These are phyloP conservation scores for Obelidium mucronatum DNA, from an alignment of 192 early-diverging fungal species.

Conservation along the genomic window DNA sequence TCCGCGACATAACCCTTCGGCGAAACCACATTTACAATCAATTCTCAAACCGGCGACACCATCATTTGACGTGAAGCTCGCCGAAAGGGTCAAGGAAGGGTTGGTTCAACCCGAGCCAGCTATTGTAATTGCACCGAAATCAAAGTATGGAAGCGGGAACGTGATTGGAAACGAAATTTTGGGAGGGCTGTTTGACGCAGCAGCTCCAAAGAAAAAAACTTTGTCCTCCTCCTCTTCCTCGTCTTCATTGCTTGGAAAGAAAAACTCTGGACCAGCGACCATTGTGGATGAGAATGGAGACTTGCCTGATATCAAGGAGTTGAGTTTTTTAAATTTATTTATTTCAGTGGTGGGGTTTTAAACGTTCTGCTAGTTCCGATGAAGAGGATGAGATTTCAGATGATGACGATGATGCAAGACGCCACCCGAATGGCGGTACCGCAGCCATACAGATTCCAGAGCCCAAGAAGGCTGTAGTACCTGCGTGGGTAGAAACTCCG, in stretches of 20 bases:
- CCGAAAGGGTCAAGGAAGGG: neutral
- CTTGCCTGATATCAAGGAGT: conserved; percentile 38
- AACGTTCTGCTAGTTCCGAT: conserved; percentile 32
- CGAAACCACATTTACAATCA: neutral
- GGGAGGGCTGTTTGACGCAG: conserved; percentile 14
- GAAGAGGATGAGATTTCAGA: conserved; percentile 7
- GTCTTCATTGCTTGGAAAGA: neutral
- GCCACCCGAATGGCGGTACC: neutral
- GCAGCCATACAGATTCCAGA: neutral
- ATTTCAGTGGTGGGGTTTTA: neutral
- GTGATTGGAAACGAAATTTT: conserved; percentile 14
- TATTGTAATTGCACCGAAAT: too few species aligned
- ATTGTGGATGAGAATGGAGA: conserved; percentile 47
- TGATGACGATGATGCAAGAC: conserved; percentile 15
- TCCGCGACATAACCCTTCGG: conserved; percentile 17
- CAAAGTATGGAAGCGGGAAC: neutral
- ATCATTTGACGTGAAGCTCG: conserved; percentile 28
- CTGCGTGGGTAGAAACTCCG: conserved; percentile 38
- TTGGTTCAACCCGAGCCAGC: neutral
- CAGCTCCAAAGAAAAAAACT: neutral
- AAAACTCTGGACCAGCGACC: conserved; percentile 33
- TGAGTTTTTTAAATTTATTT: conserved; percentile 13
- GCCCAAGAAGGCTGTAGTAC: conserved; percentile 12
- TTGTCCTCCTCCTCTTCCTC: neutral
- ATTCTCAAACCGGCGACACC: conserved; percentile 32